Evolutionary conservation across 306 rosid species (phyloP).

Genomic region (Ceratonia siliqua): DNA sequence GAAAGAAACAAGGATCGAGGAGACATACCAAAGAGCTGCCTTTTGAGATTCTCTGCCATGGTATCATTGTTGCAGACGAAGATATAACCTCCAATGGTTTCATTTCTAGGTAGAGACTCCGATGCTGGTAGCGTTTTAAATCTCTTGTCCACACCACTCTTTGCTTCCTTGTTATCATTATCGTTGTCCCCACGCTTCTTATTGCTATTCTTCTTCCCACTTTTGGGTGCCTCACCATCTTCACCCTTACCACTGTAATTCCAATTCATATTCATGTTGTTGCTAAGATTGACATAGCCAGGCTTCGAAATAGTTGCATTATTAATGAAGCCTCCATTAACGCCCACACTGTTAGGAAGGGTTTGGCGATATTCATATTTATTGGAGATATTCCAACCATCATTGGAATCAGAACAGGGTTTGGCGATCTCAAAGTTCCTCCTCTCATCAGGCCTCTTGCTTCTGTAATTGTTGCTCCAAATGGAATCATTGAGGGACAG

Average conservation of each 20-base stretch:
- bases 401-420: constrained; percentile 46
- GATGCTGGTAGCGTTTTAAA: constrained; percentile 85
- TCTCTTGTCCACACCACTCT: constrained; percentile 61
- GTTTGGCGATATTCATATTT: no score
- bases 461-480: constrained; percentile 63
- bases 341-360: constrained; percentile 36
- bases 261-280: no score
- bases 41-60: constrained; percentile 84
- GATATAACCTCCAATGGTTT: constrained; percentile 83
- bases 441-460: constrained; percentile 60
- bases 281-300: constrained; percentile 31
- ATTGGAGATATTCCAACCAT: constrained; percentile 51
- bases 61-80: constrained; percentile 98
- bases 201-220: constrained; percentile 45
- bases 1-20: neutral
- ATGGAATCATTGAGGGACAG: constrained; percentile 79
- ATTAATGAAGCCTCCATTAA: constrained; percentile 68
- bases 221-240: constrained; percentile 47
- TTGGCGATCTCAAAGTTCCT: constrained; percentile 70
- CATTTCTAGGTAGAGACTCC: constrained; percentile 75
- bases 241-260: no score
- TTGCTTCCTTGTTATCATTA: constrained; percentile 50
- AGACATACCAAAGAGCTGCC: constrained; percentile 81
- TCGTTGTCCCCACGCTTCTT: constrained; percentile 54
- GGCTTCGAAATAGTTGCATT: constrained; percentile 78